Conservation (phyloP, 208 protist genomes). For the Wallacemonas sp. region DNA sequence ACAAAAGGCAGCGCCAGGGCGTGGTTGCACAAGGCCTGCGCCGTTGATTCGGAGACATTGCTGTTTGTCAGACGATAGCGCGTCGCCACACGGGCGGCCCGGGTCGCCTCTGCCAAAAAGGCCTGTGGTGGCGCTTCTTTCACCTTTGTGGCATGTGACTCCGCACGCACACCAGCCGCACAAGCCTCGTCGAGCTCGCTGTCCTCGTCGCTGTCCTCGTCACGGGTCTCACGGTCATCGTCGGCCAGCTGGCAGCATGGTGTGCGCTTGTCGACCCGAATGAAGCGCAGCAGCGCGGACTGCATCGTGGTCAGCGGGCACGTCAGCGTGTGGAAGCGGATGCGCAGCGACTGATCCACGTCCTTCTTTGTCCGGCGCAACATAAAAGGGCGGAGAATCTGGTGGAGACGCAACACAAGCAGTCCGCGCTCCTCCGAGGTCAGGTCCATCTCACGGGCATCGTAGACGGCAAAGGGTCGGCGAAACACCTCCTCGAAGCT, state of each 20-base stretch:
- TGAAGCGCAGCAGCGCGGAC: constrained; percentile 62
- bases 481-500: constrained; percentile 95
- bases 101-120: neutral
- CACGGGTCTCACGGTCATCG: constrained; percentile 3
- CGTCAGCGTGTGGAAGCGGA: constrained; percentile 59
- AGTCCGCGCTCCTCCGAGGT: constrained; percentile 62
- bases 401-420: constrained; percentile 86
- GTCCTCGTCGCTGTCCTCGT: constrained; percentile 3
- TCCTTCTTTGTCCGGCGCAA: constrained; percentile 95
- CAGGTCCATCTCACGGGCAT: constrained; percentile 48
- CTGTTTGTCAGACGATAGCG: constrained; percentile 35
- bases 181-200: neutral
- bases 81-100: constrained; percentile 4
- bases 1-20: constrained; percentile 58
- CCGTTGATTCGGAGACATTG: constrained; percentile 44
- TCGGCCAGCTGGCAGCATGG: constrained; percentile 17
- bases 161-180: neutral
- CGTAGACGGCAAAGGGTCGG: constrained; percentile 50
- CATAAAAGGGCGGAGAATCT: constrained; percentile 95
- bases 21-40: constrained; percentile 65
- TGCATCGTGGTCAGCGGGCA: constrained; percentile 62
- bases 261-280: constrained; percentile 36
- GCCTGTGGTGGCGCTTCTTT: too few relatives aligned
- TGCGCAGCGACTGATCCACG: constrained; percentile 92
- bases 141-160: too few relatives aligned